A percentile compares a stretch with the other conserved stretches of the same genome.
Evolutionary conservation across 108 stramenopile species (phyloP).

Genomic region (Fragilaria radians): DNA sequence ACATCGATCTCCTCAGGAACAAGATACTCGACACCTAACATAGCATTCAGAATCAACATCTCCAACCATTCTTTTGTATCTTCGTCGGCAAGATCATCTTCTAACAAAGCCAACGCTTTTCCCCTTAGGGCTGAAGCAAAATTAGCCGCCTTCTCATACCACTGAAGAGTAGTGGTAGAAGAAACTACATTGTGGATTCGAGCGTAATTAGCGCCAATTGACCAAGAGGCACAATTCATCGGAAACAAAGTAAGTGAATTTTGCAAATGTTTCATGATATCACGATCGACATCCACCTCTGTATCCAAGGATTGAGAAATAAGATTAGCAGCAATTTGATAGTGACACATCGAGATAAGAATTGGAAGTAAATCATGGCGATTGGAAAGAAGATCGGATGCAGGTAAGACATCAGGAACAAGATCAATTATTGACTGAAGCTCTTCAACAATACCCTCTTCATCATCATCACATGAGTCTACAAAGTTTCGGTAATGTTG

Average conservation of each 20-base stretch:
- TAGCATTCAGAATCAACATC: slow-evolving; percentile 59
- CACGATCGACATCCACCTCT: background rate
- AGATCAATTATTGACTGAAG: slow-evolving; percentile 40
- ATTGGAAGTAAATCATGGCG: slow-evolving; percentile 33
- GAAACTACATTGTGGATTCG: slow-evolving; percentile 37
- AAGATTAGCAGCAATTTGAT: slow-evolving; percentile 50
- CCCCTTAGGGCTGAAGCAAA: slow-evolving; percentile 21
- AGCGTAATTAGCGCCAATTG: slow-evolving; percentile 49
- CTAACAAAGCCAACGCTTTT: slow-evolving; percentile 20
- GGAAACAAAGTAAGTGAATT: slow-evolving; percentile 36
- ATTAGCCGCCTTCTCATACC: slow-evolving; percentile 41
- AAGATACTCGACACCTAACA: slow-evolving; percentile 51
- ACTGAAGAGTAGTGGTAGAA: slow-evolving; percentile 11
- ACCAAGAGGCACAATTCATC: slow-evolving; percentile 45
- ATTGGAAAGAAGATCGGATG: background rate
- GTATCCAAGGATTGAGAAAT: slow-evolving; percentile 31
- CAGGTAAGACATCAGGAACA: background rate
- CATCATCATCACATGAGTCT: slow-evolving; percentile 31
- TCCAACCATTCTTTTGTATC: slow-evolving; percentile 71
- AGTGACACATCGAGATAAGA: slow-evolving; percentile 42
- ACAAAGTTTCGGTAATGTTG: slow-evolving; percentile 50
- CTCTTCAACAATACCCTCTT: slow-evolving; percentile 55
- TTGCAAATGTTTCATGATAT: slow-evolving; percentile 17
- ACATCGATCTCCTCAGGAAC: slow-evolving; percentile 30
- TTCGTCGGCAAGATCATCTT: slow-evolving; percentile 16